phyloP scores from a whole-genome alignment of 2,329 filamentous ascomycete species.

The Talaromyces sp. region DNA sequence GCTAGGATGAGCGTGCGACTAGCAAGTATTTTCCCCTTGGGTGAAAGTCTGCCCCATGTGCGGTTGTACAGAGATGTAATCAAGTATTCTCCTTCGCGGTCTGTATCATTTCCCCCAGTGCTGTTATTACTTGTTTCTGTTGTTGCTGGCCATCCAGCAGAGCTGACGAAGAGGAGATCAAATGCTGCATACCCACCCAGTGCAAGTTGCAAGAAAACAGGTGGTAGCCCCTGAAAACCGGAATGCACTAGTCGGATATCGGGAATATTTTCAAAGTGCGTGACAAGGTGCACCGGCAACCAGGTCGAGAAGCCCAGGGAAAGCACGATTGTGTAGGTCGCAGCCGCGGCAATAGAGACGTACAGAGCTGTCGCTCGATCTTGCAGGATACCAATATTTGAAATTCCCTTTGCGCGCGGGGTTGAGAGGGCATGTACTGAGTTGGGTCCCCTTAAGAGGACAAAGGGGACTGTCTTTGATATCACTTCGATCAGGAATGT shows the following conservation, averaged over 20 bases:
- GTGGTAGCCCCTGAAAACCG: conserved; percentile 50
- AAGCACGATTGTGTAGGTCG: conserved; percentile 70
- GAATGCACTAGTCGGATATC: conserved; percentile 65
- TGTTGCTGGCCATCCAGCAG: conserved; percentile 40
- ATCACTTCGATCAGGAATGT: conserved; percentile 65
- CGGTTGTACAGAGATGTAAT: conserved; percentile 58
- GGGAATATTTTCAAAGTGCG: conserved; percentile 68
- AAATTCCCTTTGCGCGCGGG: conserved; percentile 40
- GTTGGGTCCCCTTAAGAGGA: conserved; percentile 65
- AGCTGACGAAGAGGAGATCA: conserved; percentile 67
- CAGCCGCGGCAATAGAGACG: conserved; percentile 64
- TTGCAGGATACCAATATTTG: conserved; percentile 61
- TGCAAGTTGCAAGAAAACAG: conserved; percentile 51
- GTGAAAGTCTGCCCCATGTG: conserved; percentile 59
- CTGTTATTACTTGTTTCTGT: conserved; percentile 10
- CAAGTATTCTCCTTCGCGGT: conserved; percentile 62
- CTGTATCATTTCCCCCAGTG: conserved; percentile 38
- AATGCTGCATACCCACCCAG: conserved; percentile 68
- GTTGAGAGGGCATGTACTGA: conserved; percentile 56
- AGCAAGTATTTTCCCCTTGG: conserved; percentile 60
- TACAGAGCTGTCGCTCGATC: conserved; percentile 60
- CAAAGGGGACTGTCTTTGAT: conserved; percentile 68
- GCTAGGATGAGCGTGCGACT: conserved; percentile 56
- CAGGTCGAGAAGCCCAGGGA: conserved; percentile 65
- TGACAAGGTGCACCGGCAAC: conserved; percentile 67